phyloP scores from a whole-genome alignment of 2,329 filamentous ascomycete species.

The Talaromyces albobiverticillius region DNA sequence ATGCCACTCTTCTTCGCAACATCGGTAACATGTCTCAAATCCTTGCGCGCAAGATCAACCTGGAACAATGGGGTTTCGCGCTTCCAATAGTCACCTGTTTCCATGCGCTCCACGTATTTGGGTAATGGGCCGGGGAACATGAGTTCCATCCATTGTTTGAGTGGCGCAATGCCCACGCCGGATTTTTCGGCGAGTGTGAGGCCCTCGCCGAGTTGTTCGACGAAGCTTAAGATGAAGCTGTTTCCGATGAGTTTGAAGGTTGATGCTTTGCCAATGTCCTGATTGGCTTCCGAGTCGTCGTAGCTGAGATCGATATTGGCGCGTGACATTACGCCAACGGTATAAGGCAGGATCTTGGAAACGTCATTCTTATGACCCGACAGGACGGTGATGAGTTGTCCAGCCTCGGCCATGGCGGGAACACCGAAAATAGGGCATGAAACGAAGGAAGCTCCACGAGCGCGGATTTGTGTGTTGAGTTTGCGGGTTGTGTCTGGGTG shows the following conservation, averaged over 20 bases:
- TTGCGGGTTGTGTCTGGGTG: constrained; percentile 76
- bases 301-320: constrained; percentile 65
- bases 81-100: constrained; percentile 71
- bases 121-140: constrained; percentile 75
- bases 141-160: constrained; percentile 68
- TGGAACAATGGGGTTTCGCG: constrained; percentile 68
- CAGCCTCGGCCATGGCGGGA: constrained; percentile 53
- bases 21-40: constrained; percentile 69
- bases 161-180: constrained; percentile 66
- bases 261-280: constrained; percentile 66
- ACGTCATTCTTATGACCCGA: constrained; percentile 63
- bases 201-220: constrained; percentile 74
- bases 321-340: constrained; percentile 68
- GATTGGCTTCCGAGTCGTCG: constrained; percentile 35
- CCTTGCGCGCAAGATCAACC: constrained; percentile 79
- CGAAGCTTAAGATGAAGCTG: constrained; percentile 79
- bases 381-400: constrained; percentile 69
- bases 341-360: constrained; percentile 65
- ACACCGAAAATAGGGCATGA: constrained; percentile 58
- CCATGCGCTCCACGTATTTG: constrained; percentile 72
- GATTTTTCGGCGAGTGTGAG: constrained; percentile 77
- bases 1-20: constrained; percentile 64
- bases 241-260: constrained; percentile 82
- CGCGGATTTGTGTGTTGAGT: constrained; percentile 57
- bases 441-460: constrained; percentile 68